Percentiles rank a stretch among this genome's conserved stretches.
Evolutionary conservation across 2,329 filamentous ascomycete species (phyloP).

Genomic region (Aspergillus texensis): DNA sequence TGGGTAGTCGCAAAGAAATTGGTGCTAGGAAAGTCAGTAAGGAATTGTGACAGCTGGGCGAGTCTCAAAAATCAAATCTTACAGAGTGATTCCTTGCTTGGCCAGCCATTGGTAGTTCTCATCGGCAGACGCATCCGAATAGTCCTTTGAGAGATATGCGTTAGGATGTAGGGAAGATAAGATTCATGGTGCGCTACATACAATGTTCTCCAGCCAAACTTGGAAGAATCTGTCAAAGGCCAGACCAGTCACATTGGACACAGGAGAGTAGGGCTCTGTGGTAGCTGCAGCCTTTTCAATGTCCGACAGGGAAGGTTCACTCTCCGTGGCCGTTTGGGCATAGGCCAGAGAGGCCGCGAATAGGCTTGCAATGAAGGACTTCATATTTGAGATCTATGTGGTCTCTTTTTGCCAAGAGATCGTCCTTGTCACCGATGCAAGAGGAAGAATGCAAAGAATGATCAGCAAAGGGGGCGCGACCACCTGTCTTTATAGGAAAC

Average conservation of each 20-base stretch:
- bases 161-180: conserved; percentile 37
- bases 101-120: conserved; percentile 38
- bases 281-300: conserved; percentile 52
- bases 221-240: conserved; percentile 72
- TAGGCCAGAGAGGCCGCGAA: conserved; percentile 29
- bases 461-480: background rate
- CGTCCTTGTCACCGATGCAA: background rate
- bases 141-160: conserved; percentile 55
- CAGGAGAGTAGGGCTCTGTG: conserved; percentile 63
- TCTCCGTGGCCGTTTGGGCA: conserved; percentile 29
- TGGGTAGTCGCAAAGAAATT: conserved; percentile 68
- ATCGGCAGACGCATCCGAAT: conserved; percentile 65
- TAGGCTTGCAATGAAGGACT: conserved; percentile 39
- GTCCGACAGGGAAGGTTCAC: conserved; percentile 31
- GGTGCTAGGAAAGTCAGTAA: conserved; percentile 28
- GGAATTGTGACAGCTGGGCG: background rate
- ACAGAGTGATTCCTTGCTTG: conserved; percentile 61
- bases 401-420: background rate
- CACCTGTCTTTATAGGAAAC: conserved; percentile 8
- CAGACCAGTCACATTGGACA: conserved; percentile 68
- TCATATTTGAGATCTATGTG: conserved; percentile 48
- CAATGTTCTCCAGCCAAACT: conserved; percentile 79
- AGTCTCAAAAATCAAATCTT: background rate
- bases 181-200: conserved; percentile 32
- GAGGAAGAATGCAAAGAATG: background rate